Evolutionary conservation across 331 rosid species (phyloP).

Genomic region (Malus hybrid): DNA sequence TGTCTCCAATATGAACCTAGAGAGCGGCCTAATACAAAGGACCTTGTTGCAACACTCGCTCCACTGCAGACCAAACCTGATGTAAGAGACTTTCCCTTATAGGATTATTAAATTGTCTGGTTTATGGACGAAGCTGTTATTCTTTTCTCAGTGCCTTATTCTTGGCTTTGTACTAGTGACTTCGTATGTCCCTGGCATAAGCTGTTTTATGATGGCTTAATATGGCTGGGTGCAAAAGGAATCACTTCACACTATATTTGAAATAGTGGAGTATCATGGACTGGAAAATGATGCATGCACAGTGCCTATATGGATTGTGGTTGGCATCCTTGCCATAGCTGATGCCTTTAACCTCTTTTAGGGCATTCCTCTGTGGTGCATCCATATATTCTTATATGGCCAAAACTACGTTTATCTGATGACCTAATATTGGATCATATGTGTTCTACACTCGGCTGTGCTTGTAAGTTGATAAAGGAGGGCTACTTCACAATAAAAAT

Average conservation of each 20-base stretch:
- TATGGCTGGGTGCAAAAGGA: background rate
- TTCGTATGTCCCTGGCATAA: background rate
- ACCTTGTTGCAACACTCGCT: constrained; percentile 75
- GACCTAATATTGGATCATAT: background rate
- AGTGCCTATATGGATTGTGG: background rate
- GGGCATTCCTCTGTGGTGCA: background rate
- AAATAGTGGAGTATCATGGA: background rate
- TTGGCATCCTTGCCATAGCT: background rate
- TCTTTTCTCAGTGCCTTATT: constrained; percentile 1
- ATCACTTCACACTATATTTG: background rate
- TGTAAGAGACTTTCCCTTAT: constrained; percentile 39
- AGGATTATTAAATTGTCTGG: background rate
- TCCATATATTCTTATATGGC: background rate
- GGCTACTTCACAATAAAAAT: background rate
- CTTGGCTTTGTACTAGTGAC: background rate
- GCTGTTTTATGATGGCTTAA: background rate
- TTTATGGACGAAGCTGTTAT: constrained; percentile 1
- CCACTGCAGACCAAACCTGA: constrained; percentile 81
- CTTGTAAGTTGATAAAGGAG: constrained; percentile 13
- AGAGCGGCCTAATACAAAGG: constrained; percentile 89
- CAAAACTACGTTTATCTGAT: background rate
- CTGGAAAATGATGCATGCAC: background rate
- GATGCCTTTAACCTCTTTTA: background rate
- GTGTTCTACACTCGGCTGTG: background rate
- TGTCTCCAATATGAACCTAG: constrained; percentile 95